Evolutionary conservation across 768 basidiomycete species (phyloP).

Genomic region (Suillus spraguei): DNA sequence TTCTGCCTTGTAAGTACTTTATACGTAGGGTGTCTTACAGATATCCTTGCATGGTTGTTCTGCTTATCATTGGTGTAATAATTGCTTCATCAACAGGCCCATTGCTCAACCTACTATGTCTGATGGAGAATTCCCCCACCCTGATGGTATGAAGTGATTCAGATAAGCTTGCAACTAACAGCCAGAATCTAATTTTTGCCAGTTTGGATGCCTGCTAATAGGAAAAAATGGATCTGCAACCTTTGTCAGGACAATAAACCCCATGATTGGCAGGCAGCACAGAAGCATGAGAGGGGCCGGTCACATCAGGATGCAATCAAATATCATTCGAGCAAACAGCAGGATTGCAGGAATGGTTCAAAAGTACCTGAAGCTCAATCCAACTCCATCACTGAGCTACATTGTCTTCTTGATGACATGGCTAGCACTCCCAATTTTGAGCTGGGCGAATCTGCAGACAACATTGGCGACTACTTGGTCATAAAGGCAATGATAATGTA

Average conservation of each 20-base stretch:
- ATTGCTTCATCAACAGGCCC: not conserved
- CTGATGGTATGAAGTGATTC: not conserved
- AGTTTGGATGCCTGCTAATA: constrained; percentile 1
- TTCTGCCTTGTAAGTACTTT: not conserved
- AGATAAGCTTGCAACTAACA: not conserved
- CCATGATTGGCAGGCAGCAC: not conserved
- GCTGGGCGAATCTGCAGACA: not conserved
- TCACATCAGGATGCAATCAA: constrained; percentile 2
- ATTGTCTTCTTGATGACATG: no score
- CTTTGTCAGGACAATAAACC: no score
- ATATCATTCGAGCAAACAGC: not conserved
- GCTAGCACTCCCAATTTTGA: not conserved
- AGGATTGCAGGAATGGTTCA: not conserved
- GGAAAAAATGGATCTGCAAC: not conserved
- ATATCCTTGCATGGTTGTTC: not conserved
- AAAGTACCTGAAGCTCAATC: no score
- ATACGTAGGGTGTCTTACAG: no score
- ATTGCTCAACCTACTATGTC: not conserved
- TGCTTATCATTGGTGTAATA: not conserved
- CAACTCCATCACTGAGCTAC: no score
- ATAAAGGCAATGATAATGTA: not conserved
- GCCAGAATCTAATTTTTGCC: not conserved
- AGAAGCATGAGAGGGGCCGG: not conserved
- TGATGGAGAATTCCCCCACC: not conserved
- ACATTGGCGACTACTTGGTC: not conserved